These are phyloP conservation scores for Lactifluus volemus DNA, from an alignment of 768 basidiomycete species.

Conservation along the genomic window DNA sequence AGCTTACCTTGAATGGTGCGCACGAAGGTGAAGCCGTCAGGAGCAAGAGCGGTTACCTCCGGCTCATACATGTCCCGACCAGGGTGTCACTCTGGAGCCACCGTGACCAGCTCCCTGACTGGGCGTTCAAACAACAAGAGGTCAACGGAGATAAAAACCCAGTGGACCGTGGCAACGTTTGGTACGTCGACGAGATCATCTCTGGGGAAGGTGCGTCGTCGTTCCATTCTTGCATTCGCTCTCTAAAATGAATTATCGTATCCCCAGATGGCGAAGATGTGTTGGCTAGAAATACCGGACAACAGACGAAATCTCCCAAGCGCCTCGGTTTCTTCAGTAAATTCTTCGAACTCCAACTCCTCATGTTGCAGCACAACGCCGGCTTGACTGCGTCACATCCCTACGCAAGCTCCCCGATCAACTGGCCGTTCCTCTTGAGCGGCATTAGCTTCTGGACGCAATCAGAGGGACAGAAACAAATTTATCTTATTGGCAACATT, in stretches of 20 bases:
- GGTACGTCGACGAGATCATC: conserved; percentile 84
- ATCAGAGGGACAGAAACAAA: conserved; percentile 75
- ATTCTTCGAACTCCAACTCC: conserved; percentile 83
- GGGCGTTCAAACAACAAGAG: conserved; percentile 97
- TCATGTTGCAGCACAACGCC: conserved; percentile 99
- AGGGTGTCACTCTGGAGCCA: conserved; percentile 95
- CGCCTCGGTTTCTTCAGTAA: conserved; percentile 89
- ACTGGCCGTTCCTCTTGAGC: conserved; percentile 94
- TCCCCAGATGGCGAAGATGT: conserved; percentile 45
- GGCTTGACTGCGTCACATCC: conserved; percentile 96
- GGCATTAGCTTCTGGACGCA: conserved; percentile 99
- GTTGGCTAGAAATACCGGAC: conserved; percentile 41
- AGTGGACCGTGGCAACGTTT: conserved; percentile 70
- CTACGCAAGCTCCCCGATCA: conserved; percentile 91
- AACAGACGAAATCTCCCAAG: conserved; percentile 61
- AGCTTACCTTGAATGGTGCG: conserved; percentile 61
- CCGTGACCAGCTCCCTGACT: conserved; percentile 75
- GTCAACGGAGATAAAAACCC: conserved; percentile 96
- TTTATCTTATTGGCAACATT: conserved; percentile 93
- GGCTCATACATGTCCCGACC: conserved; percentile 80
- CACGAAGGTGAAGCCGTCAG: conserved; percentile 79
- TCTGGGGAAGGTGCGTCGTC: conserved; percentile 55
- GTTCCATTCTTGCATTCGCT: neutral
- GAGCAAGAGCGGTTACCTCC: conserved; percentile 91
- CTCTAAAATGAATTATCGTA: neutral